These are phyloP conservation scores for Hypoxylon subgilvum DNA, from an alignment of 495 filamentous ascomycete genomes.

Conservation along the genomic window DNA sequence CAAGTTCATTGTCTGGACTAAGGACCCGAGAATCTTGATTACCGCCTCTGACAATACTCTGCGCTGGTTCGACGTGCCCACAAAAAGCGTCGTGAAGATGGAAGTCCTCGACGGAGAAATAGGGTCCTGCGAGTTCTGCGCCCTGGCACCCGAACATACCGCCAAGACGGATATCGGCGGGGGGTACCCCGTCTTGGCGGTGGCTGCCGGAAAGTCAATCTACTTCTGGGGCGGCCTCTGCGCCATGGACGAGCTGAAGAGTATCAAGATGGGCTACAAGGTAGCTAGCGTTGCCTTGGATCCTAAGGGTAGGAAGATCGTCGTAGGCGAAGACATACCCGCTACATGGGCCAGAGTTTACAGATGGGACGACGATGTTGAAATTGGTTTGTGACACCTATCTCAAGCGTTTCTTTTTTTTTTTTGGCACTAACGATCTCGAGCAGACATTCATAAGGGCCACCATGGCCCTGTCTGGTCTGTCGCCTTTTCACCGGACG, in stretches of 20 bases:
- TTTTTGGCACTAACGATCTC: neutral
- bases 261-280: conserved; percentile 74
- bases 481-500: conserved; percentile 89
- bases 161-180: conserved; percentile 56
- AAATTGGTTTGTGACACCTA: conserved; percentile 63
- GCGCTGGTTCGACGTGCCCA: conserved; percentile 91
- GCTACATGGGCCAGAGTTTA: conserved; percentile 97
- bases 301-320: conserved; percentile 75
- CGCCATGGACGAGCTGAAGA: conserved; percentile 76
- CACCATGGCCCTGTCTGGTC: conserved; percentile 98
- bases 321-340: conserved; percentile 78
- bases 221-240: conserved; percentile 87
- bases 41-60: conserved; percentile 90
- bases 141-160: conserved; percentile 51
- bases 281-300: conserved; percentile 90
- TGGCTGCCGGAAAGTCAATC: conserved; percentile 84
- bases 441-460: conserved; percentile 84
- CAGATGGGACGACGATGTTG: conserved; percentile 78
- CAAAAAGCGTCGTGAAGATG: conserved; percentile 70
- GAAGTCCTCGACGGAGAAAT: conserved; percentile 79
- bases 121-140: conserved; percentile 86
- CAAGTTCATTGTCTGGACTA: conserved; percentile 92
- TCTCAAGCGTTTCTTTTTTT: neutral
- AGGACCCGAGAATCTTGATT: conserved; percentile 82
- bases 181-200: conserved; percentile 62